These are phyloP conservation scores for Salvia hispanica DNA, from an alignment of 257 asterid genomes.

Conservation along the genomic window DNA sequence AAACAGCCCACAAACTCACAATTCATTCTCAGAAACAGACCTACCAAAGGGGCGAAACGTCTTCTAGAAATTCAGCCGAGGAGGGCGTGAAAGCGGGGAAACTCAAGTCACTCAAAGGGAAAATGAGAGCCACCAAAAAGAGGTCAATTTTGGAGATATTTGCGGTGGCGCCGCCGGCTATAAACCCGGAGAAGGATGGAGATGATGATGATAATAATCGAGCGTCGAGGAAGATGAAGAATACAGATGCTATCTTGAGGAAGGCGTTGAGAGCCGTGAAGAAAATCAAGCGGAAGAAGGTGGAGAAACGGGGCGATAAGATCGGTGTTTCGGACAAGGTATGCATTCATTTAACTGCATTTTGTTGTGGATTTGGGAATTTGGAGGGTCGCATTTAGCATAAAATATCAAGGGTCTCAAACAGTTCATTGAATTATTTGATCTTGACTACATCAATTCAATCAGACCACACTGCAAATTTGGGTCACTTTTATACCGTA, in stretches of 20 bases:
- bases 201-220: not conserved
- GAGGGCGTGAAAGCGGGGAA: constrained; percentile 30
- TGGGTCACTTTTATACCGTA: constrained; percentile 29
- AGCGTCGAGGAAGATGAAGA: constrained; percentile 26
- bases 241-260: constrained; percentile 27
- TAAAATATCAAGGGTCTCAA: constrained; percentile 46
- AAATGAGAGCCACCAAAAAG: constrained; percentile 54
- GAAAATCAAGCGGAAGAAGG: constrained; percentile 38
- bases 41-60: constrained; percentile 28
- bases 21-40: constrained; percentile 1
- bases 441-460: constrained; percentile 27
- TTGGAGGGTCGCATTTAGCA: constrained; percentile 36
- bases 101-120: constrained; percentile 34
- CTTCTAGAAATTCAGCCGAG: constrained; percentile 28
- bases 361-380: constrained; percentile 29
- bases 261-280: constrained; percentile 40
- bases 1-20: not conserved
- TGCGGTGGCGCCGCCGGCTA: constrained; percentile 60
- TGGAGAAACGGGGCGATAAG: constrained; percentile 22
- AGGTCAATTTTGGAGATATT: constrained; percentile 76
- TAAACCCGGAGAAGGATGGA: constrained; percentile 31
- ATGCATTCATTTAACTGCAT: constrained; percentile 6
- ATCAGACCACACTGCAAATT: constrained; percentile 12
- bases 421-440: constrained; percentile 31
- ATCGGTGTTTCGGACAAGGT: constrained; percentile 47